Conservation (phyloP, 805 yeast genomes). For the Kazachstania taianensis region DNA sequence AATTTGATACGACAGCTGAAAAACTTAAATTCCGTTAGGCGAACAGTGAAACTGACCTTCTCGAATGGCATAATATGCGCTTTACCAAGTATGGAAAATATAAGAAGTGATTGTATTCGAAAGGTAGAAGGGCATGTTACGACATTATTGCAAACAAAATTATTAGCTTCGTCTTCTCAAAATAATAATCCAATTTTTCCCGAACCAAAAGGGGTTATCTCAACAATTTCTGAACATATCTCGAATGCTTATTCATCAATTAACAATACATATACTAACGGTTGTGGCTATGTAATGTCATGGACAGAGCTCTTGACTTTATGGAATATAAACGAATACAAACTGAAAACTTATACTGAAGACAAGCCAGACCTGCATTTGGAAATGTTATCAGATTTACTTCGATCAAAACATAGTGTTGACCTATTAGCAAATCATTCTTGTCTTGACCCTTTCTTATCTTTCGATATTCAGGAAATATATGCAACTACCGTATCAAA, state of each 20-base stretch:
- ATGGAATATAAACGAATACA: constrained; percentile 10
- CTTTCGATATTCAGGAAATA: constrained; percentile 42
- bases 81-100: too few relatives aligned
- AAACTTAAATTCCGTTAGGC: too few relatives aligned
- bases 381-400: constrained; percentile 4
- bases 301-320: constrained; percentile 4
- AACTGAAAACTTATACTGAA: too few relatives aligned
- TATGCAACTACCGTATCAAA: constrained; percentile 42
- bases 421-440: background rate
- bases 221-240: background rate
- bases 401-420: background rate
- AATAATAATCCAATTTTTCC: too few relatives aligned
- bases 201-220: background rate
- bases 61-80: too few relatives aligned
- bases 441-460: background rate
- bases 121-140: too few relatives aligned
- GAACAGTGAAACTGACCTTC: too few relatives aligned
- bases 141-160: too few relatives aligned
- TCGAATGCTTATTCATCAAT: background rate
- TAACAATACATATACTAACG: background rate
- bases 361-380: constrained; percentile 1
- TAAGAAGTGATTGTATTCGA: too few relatives aligned
- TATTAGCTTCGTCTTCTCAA: too few relatives aligned
- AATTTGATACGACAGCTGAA: too few relatives aligned
- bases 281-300: background rate